Evolutionary conservation across 331 rosid species (phyloP).

Genomic region (Quercus tomentella): DNA sequence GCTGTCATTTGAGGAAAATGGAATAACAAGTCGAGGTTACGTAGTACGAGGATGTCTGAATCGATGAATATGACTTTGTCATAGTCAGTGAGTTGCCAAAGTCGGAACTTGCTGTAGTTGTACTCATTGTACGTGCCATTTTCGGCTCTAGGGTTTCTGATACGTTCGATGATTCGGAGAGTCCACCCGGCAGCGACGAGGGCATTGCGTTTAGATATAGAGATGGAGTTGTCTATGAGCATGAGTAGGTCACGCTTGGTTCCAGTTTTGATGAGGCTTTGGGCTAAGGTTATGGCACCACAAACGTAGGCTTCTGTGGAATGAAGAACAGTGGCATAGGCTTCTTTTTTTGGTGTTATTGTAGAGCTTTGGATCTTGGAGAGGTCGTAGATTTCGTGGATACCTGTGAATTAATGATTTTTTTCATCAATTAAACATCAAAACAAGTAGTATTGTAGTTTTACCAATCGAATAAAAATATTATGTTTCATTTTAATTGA

Average conservation of each 20-base stretch:
- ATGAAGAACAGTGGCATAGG: slow-evolving; percentile 82
- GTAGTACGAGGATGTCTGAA: slow-evolving; percentile 72
- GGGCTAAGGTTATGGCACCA: slow-evolving; percentile 83
- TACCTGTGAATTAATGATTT: slow-evolving; percentile 36
- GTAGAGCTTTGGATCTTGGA: slow-evolving; percentile 37
- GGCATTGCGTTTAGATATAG: slow-evolving; percentile 45
- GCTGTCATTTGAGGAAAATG: slow-evolving; percentile 84
- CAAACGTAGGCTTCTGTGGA: slow-evolving; percentile 75
- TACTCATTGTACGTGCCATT: slow-evolving; percentile 74
- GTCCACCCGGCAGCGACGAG: slow-evolving; percentile 65
- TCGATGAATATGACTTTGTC: slow-evolving; percentile 76
- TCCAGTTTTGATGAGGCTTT: slow-evolving; percentile 60
- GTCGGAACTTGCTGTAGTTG: slow-evolving; percentile 88
- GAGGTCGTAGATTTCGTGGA: slow-evolving; percentile 59
- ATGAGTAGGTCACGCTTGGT: slow-evolving; percentile 82
- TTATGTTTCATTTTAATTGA: too few species aligned
- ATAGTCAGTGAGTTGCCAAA: slow-evolving; percentile 86
- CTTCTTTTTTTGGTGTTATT: slow-evolving; percentile 57
- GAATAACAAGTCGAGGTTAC: slow-evolving; percentile 80
- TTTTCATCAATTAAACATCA: background rate
- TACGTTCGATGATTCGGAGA: slow-evolving; percentile 58
- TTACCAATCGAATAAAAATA: too few species aligned
- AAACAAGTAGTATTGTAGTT: too few species aligned
- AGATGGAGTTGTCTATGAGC: slow-evolving; percentile 67
- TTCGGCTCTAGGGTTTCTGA: slow-evolving; percentile 66